Conservation (phyloP, 129 eudicot genomes). For the Flaveria ramosissima region DNA sequence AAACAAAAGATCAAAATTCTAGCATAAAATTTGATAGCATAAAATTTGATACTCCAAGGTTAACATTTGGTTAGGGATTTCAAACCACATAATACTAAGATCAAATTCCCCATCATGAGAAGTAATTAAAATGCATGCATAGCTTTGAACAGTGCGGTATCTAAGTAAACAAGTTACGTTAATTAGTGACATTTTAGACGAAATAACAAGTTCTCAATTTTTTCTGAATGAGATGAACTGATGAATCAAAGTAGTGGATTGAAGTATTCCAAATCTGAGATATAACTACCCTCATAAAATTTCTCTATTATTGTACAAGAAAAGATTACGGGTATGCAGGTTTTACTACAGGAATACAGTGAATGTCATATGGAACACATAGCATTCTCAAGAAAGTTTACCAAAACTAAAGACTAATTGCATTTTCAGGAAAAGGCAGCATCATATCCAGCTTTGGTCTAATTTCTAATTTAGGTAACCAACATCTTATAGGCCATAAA, state of each 20-base stretch:
- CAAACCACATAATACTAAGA: not conserved
- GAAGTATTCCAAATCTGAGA: not conserved
- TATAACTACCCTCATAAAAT: not conserved
- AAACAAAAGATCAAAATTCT: not conserved
- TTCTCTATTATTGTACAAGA: not conserved
- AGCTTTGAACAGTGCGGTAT: not conserved
- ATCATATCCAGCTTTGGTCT: not conserved
- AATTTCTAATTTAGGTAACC: not conserved
- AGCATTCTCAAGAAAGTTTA: not conserved
- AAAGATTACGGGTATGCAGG: not conserved
- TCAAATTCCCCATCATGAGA: not conserved
- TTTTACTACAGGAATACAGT: not conserved
- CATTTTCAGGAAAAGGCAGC: not conserved
- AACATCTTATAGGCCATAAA: not conserved
- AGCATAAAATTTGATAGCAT: not conserved
- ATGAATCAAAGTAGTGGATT: not conserved
- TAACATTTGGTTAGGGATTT: not conserved
- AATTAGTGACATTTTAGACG: not conserved
- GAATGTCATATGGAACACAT: not conserved
- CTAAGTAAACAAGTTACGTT: not conserved
- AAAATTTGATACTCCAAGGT: not conserved
- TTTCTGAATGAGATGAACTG: not conserved
- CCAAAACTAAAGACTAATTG: not conserved
- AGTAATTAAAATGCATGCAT: not conserved
- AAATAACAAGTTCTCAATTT: not conserved